phyloP scores from a whole-genome alignment of 495 filamentous ascomycete genomes.

The Margaritispora aquatica region DNA sequence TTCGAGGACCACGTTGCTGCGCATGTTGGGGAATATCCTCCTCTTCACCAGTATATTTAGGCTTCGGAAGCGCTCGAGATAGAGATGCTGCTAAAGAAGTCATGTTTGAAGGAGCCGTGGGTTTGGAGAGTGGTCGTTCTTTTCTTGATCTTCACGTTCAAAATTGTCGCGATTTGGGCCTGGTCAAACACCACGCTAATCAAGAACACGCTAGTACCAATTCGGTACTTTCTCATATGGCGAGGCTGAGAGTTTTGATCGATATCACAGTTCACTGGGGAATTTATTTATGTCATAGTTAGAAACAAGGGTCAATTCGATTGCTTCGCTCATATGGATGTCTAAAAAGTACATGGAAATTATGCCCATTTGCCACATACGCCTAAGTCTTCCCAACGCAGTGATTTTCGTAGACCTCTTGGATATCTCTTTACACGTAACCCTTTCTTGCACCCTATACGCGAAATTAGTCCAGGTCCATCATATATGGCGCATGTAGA shows the following conservation, averaged over 20 bases:
- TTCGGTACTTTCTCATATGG: too few relatives aligned
- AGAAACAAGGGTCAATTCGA: not conserved
- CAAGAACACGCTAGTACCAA: slow-evolving; percentile 3
- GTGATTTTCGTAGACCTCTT: not conserved
- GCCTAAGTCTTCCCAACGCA: slow-evolving; percentile 5
- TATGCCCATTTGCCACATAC: not conserved
- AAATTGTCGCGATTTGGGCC: slow-evolving; percentile 11
- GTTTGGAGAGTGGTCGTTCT: not conserved
- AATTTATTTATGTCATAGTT: not conserved
- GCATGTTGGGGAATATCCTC: slow-evolving; percentile 70
- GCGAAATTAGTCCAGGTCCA: slow-evolving; percentile 14
- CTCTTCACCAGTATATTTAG: slow-evolving; percentile 80
- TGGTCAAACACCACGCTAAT: not conserved
- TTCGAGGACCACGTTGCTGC: slow-evolving; percentile 69
- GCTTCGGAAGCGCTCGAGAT: slow-evolving; percentile 77
- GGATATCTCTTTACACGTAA: slow-evolving; percentile 39
- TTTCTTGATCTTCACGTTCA: slow-evolving; percentile 14
- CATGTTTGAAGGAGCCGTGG: slow-evolving; percentile 39
- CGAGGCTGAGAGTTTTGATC: too few relatives aligned
- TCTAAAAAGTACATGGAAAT: slow-evolving; percentile 15
- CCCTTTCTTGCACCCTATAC: slow-evolving; percentile 49
- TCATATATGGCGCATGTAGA: not conserved
- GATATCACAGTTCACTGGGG: not conserved
- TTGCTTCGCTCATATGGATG: slow-evolving; percentile 8
- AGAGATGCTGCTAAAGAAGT: slow-evolving; percentile 69